These are phyloP conservation scores for Parathielavia hyrcaniae DNA, from an alignment of 495 filamentous ascomycete species.

Conservation along the genomic window DNA sequence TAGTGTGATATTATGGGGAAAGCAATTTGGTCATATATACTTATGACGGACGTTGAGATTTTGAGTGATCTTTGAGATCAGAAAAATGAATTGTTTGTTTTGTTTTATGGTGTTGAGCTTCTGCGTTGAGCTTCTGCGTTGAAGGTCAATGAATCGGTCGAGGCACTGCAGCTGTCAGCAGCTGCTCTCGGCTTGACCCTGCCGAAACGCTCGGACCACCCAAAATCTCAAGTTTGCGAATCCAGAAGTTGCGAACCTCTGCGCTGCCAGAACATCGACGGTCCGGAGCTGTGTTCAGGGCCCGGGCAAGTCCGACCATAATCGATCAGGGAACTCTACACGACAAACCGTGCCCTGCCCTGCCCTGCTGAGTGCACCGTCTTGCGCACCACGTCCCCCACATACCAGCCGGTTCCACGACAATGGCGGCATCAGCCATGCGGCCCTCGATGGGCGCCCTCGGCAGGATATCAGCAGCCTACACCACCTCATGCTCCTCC, in stretches of 20 bases:
- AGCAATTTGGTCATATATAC: too few species aligned
- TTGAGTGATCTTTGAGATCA: too few species aligned
- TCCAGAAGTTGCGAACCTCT: slow-evolving; percentile 9
- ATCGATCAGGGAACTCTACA: slow-evolving; percentile 1
- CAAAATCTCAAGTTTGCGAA: slow-evolving; percentile 26
- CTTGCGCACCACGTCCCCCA: not conserved
- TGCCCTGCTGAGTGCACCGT: not conserved
- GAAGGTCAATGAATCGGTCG: too few species aligned
- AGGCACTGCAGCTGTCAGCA: not conserved
- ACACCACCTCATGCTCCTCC: not conserved
- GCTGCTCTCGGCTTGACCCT: not conserved
- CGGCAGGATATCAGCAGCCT: slow-evolving; percentile 11
- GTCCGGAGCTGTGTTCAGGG: not conserved
- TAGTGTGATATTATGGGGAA: not conserved
- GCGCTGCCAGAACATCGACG: slow-evolving; percentile 5
- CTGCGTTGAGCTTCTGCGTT: not conserved
- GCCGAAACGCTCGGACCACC: slow-evolving; percentile 28
- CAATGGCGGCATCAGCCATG: slow-evolving; percentile 42
- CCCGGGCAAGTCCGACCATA: not conserved
- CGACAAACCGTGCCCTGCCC: not conserved
- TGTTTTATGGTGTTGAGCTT: not conserved
- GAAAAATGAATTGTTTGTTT: not conserved
- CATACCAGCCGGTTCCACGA: not conserved
- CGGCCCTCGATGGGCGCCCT: slow-evolving; percentile 40
- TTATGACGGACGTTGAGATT: too few species aligned